Base-by-base conservation (phyloP, 176 grass and related monocot genomes). In the Oryza glumipatula region DNA sequence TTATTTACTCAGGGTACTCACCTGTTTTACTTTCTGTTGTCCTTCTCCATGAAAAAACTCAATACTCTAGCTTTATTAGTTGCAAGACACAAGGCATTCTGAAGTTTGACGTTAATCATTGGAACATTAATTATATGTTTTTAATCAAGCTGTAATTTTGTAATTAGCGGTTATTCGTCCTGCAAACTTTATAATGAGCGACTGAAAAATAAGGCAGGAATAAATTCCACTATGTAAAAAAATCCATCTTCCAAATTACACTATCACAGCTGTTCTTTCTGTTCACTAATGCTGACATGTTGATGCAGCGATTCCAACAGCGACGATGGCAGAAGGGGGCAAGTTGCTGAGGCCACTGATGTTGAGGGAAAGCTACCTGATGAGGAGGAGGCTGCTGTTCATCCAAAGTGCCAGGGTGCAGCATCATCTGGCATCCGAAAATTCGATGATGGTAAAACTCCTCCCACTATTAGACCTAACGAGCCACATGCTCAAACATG, bases 1-100 rank as follows among this genome's bases (percentile, higher is more conserved):
- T 89, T 33, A 86, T 83, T 80, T 93, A 93, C 76, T 96, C 90
- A 77, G 45, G 88, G 86, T 93, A 85, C 70, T 47, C 45, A 39
- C 16, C 72, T 30, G 14, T 67, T 82, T 48, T 19, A 15, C 46
- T 32, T 32, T 41, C 3, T 68, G 6, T 39, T 63, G 3, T 72
- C 38, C 54, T 76, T 56, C 6, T 28, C 24, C 38, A 8, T 3
- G 4, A 36, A 5, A 28, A 66, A 19, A 24, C 44, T 74, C 9
- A 60, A 24, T 43, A 43, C 5, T 44, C 75, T 65, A 23, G 2
- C 14, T 16, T 9, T 44, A 39, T 39, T 39, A 33, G 30, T 61
- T 21, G 54, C 24, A 41, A 70, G n/a, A 85, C 48, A 69, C 22
- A 2, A 30, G 28, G 28, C 3, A 5, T 16, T 8, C 33, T 68